Conservation (phyloP, 768 basidiomycete species). For the Agaricus sinodeliciosus region DNA sequence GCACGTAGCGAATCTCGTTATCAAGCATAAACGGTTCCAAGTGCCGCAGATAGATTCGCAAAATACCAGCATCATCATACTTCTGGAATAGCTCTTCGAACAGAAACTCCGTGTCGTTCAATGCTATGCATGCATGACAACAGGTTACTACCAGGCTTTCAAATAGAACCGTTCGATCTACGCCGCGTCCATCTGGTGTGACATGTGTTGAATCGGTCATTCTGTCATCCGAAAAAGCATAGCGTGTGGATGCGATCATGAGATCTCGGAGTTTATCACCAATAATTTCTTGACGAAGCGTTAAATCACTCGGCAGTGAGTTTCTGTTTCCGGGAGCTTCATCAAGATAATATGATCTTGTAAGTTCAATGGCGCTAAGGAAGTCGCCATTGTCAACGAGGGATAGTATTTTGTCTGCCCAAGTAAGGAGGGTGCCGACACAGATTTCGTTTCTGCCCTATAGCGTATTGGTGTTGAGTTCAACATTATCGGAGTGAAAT, state of each 20-base stretch:
- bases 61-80: conserved; percentile 80
- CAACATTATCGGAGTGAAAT: background rate
- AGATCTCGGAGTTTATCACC: conserved; percentile 74
- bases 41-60: conserved; percentile 74
- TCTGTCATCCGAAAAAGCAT: conserved; percentile 93
- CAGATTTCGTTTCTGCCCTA: conserved; percentile 61
- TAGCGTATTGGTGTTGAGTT: conserved; percentile 5
- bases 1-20: conserved; percentile 64
- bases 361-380: conserved; percentile 81
- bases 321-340: conserved; percentile 82
- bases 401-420: conserved; percentile 88
- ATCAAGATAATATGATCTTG: conserved; percentile 74
- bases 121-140: conserved; percentile 72
- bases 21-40: conserved; percentile 80
- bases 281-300: conserved; percentile 55
- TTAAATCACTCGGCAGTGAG: conserved; percentile 66
- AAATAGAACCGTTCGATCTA: conserved; percentile 87
- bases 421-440: conserved; percentile 84
- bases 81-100: conserved; percentile 92
- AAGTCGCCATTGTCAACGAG: conserved; percentile 86
- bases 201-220: conserved; percentile 85
- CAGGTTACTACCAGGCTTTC: conserved; percentile 78
- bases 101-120: conserved; percentile 78
- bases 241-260: conserved; percentile 81
- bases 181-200: conserved; percentile 79